Evolutionary conservation across 2,329 filamentous ascomycete species (phyloP), one percentile per base, ranked within the genome.

Genomic region (Taxawa tesnikishii): DNA sequence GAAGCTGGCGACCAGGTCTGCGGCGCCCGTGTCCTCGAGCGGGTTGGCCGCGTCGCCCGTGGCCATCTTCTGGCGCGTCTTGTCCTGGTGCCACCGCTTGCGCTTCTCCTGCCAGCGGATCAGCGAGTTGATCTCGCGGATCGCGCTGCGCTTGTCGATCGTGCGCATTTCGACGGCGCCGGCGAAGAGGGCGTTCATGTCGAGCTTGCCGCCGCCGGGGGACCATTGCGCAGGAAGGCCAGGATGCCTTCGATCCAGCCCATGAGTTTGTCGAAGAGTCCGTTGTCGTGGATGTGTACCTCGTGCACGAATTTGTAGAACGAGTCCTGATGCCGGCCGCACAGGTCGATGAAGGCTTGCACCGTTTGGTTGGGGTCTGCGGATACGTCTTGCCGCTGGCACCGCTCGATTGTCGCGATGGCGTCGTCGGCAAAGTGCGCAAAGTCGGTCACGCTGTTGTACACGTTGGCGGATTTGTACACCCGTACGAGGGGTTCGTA

Each of bases 231-330:
- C 18, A 98, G 64, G 59, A 96, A 98, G 40, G 90, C 83, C 5
- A 98, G 71, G 37, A 98, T 96, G 21, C 80, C 82, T 60, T 98
- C 90, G 28, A 96, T 78, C 90, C 90, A 96, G 15, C 77, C 77
- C 90, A 98, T 98, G 31, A 98, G 70, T 47, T 92, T 83, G 21
- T 85, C 87, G 47, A 98, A 98, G 1, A 98, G 72, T 1, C 90
- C 90, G 41, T 98, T 93, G 54, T 98, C 90, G 48, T 98, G 88
- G 5, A 83, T 77, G 51, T 98, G 90, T 1, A 98, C 88, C 59
- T 98, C 90, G 55, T 98, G 90, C 3, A 98, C 81, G 54, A 98
- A 98, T 55, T 94, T 96, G 70, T 96, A 98, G 53, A 98, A 88
- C 59, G 93, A 93, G 53, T 92, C 76, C 58, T 98, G 84, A 54